Base-by-base conservation (phyloP, 768 basidiomycete species). In the Tylopilus balloui region DNA sequence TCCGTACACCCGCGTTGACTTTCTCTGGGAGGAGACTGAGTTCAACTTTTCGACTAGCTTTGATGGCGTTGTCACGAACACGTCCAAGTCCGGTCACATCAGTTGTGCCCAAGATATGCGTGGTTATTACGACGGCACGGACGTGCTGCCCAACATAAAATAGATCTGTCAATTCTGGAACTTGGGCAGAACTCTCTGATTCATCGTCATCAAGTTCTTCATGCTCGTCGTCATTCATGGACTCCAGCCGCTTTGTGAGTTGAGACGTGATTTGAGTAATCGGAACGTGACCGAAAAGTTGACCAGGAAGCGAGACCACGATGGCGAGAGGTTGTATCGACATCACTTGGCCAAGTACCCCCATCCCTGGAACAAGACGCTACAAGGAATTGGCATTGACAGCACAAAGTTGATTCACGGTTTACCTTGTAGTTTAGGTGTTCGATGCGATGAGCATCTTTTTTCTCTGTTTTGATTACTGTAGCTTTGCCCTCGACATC, bases 241-340 rank as follows among this genome's bases (percentile, higher is more conserved):
- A 73, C 62, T 90, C 87, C 24, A 98, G 75, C 17, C 78, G 72
- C 24, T 68, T 57, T 8, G 92, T 97, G 50, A 92, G 76, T 60
- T 88, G 84, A 27, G 79, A 69, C 13, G 92, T 89, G 50, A 98
- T 78, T 66, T 93, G 85, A 34, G 94, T 98, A 55, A 99, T 91
- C 20, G 95, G 94, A 28, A 98, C 77, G 69, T 99, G 92, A 9
- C 81, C 96, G 56, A 89, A 79, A 32, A 99, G 81, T 69, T 97
- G 94, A 59, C 94, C 90, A 15, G 96, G 95, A n/a, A 99, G 76
- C 15, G 95, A 97, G 24, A 98, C 74, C 50, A 98, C 78, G 51
- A 99, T 78, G 38, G 91, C 87, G 29, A 99, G 81, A 11, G 94
- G 89, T 53, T 91, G 82, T 45, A 98, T 79, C 23, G 86, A 79